phyloP scores from a whole-genome alignment of 2,329 filamentous ascomycete genomes.

The Paramyrothecium roridum region DNA sequence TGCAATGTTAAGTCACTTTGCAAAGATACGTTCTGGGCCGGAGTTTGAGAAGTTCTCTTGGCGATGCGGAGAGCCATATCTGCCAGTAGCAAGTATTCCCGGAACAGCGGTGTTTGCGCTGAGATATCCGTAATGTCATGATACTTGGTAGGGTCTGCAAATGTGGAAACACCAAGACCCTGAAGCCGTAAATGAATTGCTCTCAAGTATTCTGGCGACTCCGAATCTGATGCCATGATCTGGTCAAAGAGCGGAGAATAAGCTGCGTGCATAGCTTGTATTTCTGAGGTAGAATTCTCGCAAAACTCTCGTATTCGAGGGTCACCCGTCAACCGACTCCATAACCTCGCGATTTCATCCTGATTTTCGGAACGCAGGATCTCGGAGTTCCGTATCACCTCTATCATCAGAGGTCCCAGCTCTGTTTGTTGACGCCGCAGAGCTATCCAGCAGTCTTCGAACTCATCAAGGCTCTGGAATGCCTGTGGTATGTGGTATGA shows the following conservation, averaged over 20 bases:
- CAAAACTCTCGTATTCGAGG: constrained; percentile 10
- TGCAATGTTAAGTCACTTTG: constrained; percentile 22
- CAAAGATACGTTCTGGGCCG: constrained; percentile 7
- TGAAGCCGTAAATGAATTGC: constrained; percentile 30
- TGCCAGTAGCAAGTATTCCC: constrained; percentile 28
- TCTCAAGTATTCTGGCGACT: constrained; percentile 21
- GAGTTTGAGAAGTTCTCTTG: neutral
- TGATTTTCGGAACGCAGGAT: constrained; percentile 3
- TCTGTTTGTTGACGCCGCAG: constrained; percentile 4
- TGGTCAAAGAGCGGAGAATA: constrained; percentile 29
- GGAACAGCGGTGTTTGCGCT: constrained; percentile 21
- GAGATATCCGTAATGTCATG: constrained; percentile 14
- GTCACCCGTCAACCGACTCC: constrained; percentile 4
- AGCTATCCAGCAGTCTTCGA: constrained; percentile 11
- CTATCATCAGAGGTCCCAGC: constrained; percentile 9
- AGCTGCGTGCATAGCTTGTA: constrained; percentile 20
- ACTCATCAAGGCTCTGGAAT: constrained; percentile 14
- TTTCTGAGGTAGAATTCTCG: neutral
- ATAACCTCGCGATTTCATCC: constrained; percentile 6
- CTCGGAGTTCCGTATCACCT: constrained; percentile 5
- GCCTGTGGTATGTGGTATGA: constrained; percentile 1
- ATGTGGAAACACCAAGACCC: constrained; percentile 19
- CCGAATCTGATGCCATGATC: constrained; percentile 18
- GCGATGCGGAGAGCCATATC: constrained; percentile 12
- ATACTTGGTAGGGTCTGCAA: constrained; percentile 22